A percentile compares a stretch with the other conserved stretches of the same genome.
phyloP scores from a whole-genome alignment of 2,329 filamentous ascomycete genomes.

The Paecilomyces variotii region DNA sequence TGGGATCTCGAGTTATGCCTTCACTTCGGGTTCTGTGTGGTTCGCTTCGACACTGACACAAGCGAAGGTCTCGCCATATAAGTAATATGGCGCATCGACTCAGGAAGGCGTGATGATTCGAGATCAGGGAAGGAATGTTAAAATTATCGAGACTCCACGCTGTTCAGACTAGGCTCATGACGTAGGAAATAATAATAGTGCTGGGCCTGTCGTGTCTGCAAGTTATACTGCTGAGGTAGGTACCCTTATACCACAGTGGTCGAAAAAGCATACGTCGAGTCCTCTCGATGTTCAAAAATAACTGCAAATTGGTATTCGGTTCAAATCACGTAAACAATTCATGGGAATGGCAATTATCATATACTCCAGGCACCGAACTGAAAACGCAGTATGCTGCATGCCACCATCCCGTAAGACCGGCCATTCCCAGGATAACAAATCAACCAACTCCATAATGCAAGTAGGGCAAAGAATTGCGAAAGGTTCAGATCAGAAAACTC shows the following conservation, averaged over 20 bases:
- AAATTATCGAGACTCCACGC: no score
- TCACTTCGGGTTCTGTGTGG: no score
- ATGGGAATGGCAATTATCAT: neutral
- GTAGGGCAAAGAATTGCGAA: neutral
- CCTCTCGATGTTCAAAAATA: neutral
- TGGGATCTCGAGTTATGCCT: no score
- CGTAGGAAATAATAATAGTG: no score
- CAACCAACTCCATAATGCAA: neutral
- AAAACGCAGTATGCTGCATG: neutral
- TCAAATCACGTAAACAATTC: neutral
- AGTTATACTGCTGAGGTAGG: no score
- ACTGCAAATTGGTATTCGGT: neutral
- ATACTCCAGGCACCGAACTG: neutral
- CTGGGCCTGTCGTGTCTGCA: no score
- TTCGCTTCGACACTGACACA: no score
- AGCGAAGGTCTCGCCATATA: no score
- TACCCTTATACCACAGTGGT: neutral
- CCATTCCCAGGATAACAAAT: neutral
- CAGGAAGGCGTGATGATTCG: no score
- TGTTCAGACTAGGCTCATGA: no score
- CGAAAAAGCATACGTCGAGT: neutral
- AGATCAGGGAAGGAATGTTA: no score
- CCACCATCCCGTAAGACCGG: neutral
- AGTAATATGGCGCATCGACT: no score
- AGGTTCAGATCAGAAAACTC: constrained; percentile 19